These are phyloP conservation scores for Aureobasidium sp. DNA, from an alignment of 2,329 filamentous ascomycete genomes.

Conservation along the genomic window DNA sequence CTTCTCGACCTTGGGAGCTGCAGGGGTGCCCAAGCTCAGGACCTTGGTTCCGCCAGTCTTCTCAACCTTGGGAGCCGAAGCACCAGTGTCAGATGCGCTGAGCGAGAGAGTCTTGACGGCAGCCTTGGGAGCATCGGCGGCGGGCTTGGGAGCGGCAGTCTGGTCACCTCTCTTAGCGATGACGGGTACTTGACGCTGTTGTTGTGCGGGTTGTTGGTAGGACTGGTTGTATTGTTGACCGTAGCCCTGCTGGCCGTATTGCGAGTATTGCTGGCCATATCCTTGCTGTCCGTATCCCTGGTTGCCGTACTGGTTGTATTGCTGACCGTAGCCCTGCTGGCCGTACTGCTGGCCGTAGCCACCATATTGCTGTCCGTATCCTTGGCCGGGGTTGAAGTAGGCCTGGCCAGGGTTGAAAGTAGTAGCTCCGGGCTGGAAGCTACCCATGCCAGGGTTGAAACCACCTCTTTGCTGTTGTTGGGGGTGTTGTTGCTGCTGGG, in stretches of 20 bases:
- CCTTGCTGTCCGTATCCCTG: constrained; percentile 29
- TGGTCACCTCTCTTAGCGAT: constrained; percentile 55
- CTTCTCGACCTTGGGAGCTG: constrained; percentile 45
- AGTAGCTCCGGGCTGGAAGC: constrained; percentile 27
- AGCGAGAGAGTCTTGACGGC: constrained; percentile 50
- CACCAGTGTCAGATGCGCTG: constrained; percentile 37
- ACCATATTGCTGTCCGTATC: constrained; percentile 26
- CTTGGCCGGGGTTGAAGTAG: constrained; percentile 27
- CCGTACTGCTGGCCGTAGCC: constrained; percentile 18
- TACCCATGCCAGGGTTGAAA: constrained; percentile 22
- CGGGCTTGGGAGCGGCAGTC: constrained; percentile 40
- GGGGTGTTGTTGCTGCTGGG: constrained; percentile 11
- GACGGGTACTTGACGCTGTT: constrained; percentile 45
- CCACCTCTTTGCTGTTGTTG: constrained; percentile 2
- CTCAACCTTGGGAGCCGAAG: constrained; percentile 47
- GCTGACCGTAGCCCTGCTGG: constrained; percentile 17
- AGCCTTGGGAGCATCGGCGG: constrained; percentile 43
- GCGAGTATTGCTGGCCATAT: constrained; percentile 18
- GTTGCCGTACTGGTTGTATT: constrained; percentile 24
- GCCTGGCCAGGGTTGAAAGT: constrained; percentile 30
- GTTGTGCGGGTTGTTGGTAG: constrained; percentile 37
- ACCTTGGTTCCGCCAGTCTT: constrained; percentile 54
- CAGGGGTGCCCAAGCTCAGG: constrained; percentile 51
- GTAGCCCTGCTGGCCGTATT: constrained; percentile 17
- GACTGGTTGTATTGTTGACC: constrained; percentile 23